phyloP scores from a whole-genome alignment of 768 basidiomycete genomes.

The Tulasnella sp. region DNA sequence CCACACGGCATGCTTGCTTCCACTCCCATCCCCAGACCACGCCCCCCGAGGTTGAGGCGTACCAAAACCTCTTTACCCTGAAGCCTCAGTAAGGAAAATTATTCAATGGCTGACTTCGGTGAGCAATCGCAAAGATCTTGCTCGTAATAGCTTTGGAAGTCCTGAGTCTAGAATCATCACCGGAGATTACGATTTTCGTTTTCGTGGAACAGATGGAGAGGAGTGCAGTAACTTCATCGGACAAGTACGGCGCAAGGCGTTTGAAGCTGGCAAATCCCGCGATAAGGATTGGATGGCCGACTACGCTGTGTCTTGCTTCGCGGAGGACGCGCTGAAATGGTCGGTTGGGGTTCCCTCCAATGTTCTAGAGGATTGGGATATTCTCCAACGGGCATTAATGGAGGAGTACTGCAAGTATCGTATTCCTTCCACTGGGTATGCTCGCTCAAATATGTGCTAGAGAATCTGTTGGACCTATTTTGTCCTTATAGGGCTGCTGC shows the following conservation, averaged over 20 bases:
- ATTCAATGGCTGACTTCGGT: not conserved
- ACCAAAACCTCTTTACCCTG: not conserved
- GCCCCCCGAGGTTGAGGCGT: not conserved
- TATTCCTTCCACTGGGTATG: not conserved
- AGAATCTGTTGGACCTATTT: not conserved
- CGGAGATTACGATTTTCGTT: not conserved
- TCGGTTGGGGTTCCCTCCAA: not conserved
- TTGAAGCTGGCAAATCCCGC: not conserved
- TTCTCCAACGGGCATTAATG: not conserved
- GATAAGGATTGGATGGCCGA: conserved; percentile 9
- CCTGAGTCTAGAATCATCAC: not conserved
- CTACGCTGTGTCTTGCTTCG: not conserved
- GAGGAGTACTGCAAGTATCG: not conserved
- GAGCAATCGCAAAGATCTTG: not conserved
- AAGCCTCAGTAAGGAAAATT: not conserved
- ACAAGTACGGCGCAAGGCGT: not conserved
- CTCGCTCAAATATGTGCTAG: not conserved
- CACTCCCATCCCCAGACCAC: not conserved
- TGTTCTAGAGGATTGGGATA: not conserved
- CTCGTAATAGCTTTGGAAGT: not conserved
- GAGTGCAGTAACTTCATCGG: not conserved
- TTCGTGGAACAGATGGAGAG: not conserved
- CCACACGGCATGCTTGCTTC: not conserved
- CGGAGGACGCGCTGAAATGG: not conserved
- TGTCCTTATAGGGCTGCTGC: not conserved